Conservation (phyloP, 31 red algal genomes). For the Asparagopsis taxiformis region DNA sequence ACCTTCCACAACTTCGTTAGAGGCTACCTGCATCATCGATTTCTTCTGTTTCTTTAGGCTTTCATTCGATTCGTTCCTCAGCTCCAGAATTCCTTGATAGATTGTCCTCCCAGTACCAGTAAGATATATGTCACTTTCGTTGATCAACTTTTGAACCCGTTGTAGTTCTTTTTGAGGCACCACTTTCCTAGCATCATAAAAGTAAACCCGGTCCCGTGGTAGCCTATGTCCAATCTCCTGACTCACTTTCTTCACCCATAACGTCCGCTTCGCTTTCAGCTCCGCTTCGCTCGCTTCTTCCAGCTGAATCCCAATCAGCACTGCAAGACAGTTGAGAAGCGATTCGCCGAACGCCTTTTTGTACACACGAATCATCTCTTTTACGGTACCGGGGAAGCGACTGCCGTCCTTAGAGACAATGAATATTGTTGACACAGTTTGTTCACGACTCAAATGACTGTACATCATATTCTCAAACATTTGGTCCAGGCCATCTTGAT, state of each 20-base stretch:
- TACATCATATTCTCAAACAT: not conserved
- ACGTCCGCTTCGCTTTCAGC: not conserved
- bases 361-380: not conserved
- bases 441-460: not conserved
- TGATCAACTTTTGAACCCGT: not conserved
- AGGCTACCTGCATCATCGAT: too few relatives aligned
- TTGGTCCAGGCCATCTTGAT: conserved; percentile 5
- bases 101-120: not conserved
- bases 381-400: not conserved
- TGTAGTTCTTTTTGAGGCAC: not conserved
- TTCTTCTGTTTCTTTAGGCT: too few relatives aligned
- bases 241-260: not conserved
- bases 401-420: not conserved
- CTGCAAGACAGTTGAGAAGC: not conserved
- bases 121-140: not conserved
- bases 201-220: not conserved
- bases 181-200: conserved; percentile 1
- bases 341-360: not conserved
- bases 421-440: not conserved
- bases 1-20: too few relatives aligned
- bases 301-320: not conserved
- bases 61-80: too few relatives aligned
- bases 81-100: too few relatives aligned
- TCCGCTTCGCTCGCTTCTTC: not conserved
- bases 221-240: not conserved